A percentile compares a stretch with the other conserved stretches of the same genome.
Conservation (phyloP, 352 stramenopile species). For the Globisporangium alternatum region DNA sequence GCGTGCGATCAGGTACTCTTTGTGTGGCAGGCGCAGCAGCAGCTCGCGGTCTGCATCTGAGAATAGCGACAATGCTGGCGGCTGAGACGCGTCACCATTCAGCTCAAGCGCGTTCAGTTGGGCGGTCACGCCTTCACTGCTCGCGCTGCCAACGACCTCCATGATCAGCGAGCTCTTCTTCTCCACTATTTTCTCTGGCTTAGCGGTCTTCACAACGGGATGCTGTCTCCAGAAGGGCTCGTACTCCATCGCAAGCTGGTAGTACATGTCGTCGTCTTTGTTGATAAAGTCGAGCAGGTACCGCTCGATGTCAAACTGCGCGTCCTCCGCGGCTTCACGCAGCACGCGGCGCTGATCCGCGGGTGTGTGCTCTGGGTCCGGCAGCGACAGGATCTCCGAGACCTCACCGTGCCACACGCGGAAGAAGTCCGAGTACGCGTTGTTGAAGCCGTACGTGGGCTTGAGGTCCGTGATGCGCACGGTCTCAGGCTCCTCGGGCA, state of each 20-base stretch:
- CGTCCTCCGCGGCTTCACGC: conserved; percentile 85
- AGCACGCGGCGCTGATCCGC: conserved; percentile 64
- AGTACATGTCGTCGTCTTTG: conserved; percentile 92
- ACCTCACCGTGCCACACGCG: conserved; percentile 89
- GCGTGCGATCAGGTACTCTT: conserved; percentile 73
- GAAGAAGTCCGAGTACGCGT: conserved; percentile 92
- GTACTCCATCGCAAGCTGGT: conserved; percentile 86
- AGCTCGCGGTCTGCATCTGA: conserved; percentile 73
- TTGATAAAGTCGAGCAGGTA: conserved; percentile 95
- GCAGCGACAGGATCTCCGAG: conserved; percentile 92
- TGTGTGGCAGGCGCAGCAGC: conserved; percentile 62
- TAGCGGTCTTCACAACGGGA: conserved; percentile 20
- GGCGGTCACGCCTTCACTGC: not conserved
- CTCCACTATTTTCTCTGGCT: not conserved
- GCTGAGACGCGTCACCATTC: conserved; percentile 3
- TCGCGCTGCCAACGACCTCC: conserved; percentile 23
- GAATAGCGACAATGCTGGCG: conserved; percentile 22
- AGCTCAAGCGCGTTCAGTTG: conserved; percentile 8
- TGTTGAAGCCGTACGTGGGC: conserved; percentile 93
- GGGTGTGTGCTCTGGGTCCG: conserved; percentile 84
- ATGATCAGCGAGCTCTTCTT: conserved; percentile 29
- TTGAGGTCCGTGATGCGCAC: conserved; percentile 44
- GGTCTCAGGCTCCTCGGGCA: conserved; percentile 17
- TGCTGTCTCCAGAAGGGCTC: conserved; percentile 86
- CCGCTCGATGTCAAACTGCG: conserved; percentile 94